These are phyloP conservation scores for Hypoxylon cercidicola DNA, from an alignment of 495 filamentous ascomycete genomes.

Conservation along the genomic window DNA sequence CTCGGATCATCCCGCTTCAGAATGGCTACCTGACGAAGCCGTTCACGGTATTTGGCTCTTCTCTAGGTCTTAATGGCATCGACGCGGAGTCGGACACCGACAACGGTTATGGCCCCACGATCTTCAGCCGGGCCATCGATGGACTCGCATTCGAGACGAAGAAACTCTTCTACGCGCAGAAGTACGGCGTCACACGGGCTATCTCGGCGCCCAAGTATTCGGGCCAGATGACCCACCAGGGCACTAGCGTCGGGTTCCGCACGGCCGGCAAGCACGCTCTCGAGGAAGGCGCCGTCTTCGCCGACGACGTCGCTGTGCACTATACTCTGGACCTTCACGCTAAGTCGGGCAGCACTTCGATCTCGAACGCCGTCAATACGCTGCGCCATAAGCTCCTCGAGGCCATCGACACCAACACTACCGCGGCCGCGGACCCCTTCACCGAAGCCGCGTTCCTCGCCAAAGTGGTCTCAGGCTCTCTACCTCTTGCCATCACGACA, in stretches of 20 bases:
- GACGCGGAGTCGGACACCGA: constrained; percentile 60
- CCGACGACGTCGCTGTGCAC: constrained; percentile 55
- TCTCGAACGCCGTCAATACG: constrained; percentile 51
- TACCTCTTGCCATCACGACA: constrained; percentile 53
- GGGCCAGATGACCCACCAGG: constrained; percentile 51
- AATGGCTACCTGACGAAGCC: constrained; percentile 67
- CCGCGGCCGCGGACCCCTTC: constrained; percentile 45
- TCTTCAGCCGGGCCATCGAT: constrained; percentile 59
- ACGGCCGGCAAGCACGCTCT: constrained; percentile 50
- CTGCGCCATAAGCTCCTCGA: constrained; percentile 57
- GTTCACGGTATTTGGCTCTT: constrained; percentile 63
- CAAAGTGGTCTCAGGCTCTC: constrained; percentile 50
- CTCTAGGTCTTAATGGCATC: constrained; percentile 67
- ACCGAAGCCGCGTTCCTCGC: constrained; percentile 52
- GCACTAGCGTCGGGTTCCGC: constrained; percentile 59
- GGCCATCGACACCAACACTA: constrained; percentile 44
- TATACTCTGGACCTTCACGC: constrained; percentile 52
- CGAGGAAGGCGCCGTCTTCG: constrained; percentile 51
- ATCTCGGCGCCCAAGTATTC: constrained; percentile 56
- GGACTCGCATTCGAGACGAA: constrained; percentile 57
- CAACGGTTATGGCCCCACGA: constrained; percentile 50
- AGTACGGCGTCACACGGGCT: constrained; percentile 59
- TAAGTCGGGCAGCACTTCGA: constrained; percentile 52
- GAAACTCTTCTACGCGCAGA: constrained; percentile 54
- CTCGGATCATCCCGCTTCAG: constrained; percentile 55